A percentile compares a stretch with the other conserved stretches of the same genome.
Conservation (phyloP, 306 rosid species). For the Styphnolobium japonicum region DNA sequence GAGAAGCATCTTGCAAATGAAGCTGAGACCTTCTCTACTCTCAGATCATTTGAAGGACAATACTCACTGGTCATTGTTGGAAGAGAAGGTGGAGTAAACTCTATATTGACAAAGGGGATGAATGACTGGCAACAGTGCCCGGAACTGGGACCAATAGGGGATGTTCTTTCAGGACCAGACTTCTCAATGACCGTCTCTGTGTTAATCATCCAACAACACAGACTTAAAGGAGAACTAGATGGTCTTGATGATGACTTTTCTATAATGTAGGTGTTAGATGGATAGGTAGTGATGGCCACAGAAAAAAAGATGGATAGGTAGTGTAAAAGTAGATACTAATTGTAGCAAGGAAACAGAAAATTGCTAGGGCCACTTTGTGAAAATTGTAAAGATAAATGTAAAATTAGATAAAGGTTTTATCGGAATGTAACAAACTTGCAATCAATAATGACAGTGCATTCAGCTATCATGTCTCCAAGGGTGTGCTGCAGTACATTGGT, state of each 20-base stretch:
- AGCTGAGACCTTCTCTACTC: conserved; percentile 65
- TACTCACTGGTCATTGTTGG: conserved; percentile 82
- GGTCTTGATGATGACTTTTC: conserved; percentile 92
- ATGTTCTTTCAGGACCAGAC: conserved; percentile 87
- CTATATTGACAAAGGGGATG: conserved; percentile 78
- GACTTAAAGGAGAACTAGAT: conserved; percentile 70
- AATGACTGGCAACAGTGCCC: conserved; percentile 96
- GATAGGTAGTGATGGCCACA: conserved; percentile 40
- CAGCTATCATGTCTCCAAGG: neutral
- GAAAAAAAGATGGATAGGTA: conserved; percentile 34
- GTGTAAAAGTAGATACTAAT: conserved; percentile 44
- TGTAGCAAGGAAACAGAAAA: conserved; percentile 30
- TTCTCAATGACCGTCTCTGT: conserved; percentile 62
- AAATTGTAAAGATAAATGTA: conserved; percentile 40
- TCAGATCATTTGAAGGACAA: conserved; percentile 73
- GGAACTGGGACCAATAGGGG: conserved; percentile 92
- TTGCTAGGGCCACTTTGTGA: conserved; percentile 33
- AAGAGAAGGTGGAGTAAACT: conserved; percentile 71
- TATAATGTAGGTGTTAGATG: conserved; percentile 52
- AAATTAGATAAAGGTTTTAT: conserved; percentile 13
- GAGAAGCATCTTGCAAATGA: conserved; percentile 85
- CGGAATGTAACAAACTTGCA: neutral
- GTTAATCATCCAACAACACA: conserved; percentile 77
- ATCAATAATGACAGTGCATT: neutral
- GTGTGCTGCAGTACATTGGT: neutral